These are phyloP conservation scores for Thinopyrum elongatum DNA, from an alignment of 176 grass and related monocot genomes.

Conservation along the genomic window DNA sequence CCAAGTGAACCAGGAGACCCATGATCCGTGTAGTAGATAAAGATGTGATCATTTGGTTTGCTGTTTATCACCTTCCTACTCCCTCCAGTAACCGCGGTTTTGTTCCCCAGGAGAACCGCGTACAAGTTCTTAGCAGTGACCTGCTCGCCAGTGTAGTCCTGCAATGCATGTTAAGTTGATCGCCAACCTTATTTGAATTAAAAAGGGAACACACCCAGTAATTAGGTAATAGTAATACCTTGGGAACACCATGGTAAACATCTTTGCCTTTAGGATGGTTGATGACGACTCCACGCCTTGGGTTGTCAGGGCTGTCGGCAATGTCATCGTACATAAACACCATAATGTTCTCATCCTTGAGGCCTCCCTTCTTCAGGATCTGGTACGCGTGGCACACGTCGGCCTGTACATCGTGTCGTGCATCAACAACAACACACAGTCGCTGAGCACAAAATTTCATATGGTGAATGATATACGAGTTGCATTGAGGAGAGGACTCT, in stretches of 20 bases:
- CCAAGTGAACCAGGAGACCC: conserved; percentile 91
- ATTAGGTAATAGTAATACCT: conserved; percentile 41
- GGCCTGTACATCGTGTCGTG: conserved; percentile 31
- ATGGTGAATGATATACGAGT: background rate
- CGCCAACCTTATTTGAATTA: conserved; percentile 14
- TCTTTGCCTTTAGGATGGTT: conserved; percentile 77
- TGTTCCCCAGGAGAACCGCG: conserved; percentile 73
- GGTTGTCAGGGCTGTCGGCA: conserved; percentile 59
- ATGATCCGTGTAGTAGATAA: conserved; percentile 95
- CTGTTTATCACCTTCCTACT: conserved; percentile 94
- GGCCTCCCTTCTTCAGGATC: conserved; percentile 60
- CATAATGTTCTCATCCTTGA: conserved; percentile 88
- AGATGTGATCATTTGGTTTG: conserved; percentile 82
- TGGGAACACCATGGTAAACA: conserved; percentile 81
- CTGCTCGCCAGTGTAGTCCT: conserved; percentile 78
- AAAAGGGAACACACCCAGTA: background rate
- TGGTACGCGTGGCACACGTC: conserved; percentile 96
- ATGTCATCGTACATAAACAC: conserved; percentile 95
- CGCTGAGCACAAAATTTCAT: background rate
- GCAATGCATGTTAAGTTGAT: background rate
- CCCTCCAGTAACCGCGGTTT: conserved; percentile 73
- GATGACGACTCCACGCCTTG: conserved; percentile 66
- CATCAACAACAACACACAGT: background rate
- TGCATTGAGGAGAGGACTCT: background rate
- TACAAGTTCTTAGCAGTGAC: conserved; percentile 77